Conservation (phyloP, 2,329 filamentous ascomycete species). For the Pseudocercospora eumusae region DNA sequence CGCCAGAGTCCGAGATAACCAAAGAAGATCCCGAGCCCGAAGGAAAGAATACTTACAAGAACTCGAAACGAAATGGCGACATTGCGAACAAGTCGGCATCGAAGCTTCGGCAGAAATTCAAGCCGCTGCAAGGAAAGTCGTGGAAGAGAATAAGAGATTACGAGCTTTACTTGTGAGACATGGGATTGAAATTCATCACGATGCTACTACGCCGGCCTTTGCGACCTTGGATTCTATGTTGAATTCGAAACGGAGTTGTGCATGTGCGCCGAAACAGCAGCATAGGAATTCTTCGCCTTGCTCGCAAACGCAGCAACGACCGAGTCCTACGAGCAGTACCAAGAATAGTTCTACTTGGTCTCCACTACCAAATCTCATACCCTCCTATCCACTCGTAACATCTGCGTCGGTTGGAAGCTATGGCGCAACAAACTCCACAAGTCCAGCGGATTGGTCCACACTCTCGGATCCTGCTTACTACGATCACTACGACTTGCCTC, state of each 20-base stretch:
- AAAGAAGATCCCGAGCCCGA: conserved; percentile 71
- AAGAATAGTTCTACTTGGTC: background rate
- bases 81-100: conserved; percentile 65
- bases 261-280: background rate
- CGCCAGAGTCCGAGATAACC: conserved; percentile 72
- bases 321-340: background rate
- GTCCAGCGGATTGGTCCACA: background rate
- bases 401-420: background rate
- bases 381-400: background rate
- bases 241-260: background rate
- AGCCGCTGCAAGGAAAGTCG: conserved; percentile 65
- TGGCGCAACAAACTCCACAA: conserved; percentile 2
- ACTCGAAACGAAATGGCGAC: conserved; percentile 64
- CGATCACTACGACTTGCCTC: background rate
- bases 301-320: background rate
- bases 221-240: background rate
- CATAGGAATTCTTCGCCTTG: background rate
- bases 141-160: conserved; percentile 68
- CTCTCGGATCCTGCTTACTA: background rate
- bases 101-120: conserved; percentile 73
- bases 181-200: conserved; percentile 56
- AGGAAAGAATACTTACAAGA: conserved; percentile 72
- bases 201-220: background rate
- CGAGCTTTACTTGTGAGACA: conserved; percentile 59
- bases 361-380: background rate